Evolutionary conservation across 1,284 basidiomycete genomes (phyloP), one percentile per base, ranked within the genome.

Genomic region (Omphalotus olearius): DNA sequence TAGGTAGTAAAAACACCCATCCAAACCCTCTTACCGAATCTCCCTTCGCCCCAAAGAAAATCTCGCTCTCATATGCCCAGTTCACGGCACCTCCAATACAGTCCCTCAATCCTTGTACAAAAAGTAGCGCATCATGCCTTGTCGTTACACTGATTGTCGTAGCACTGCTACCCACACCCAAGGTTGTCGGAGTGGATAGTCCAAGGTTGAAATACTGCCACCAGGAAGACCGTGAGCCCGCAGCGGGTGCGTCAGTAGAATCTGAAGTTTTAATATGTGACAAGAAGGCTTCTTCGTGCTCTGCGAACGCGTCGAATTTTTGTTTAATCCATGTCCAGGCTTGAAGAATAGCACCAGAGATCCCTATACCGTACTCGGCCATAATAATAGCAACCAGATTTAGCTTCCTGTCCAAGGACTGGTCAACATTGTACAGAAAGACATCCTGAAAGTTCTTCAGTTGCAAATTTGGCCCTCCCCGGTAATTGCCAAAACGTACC

Each of bases 21-120:
- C 82, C 80, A 63, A 80, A 82, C 6, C 71, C 68, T 57, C 78
- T 69, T 16, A 83, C 76, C 58, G 85, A 78, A 43, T 73, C 74
- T 0, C 78, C 80, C 51, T 74, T 76, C 35, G 71, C 70, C 38
- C 79, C 80, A 51, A 85, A 75, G 59, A 76, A 83, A 45, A 79
- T 58, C 51, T 80, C 72, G 2, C 74, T 80, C 63, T 83, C 80
- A 57, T 83, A 85, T 17, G 73, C 53, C 82, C 82, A 84, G 55
- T 84, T 75, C 14, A 79, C 60, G 14, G 66, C 68, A 1, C 80
- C 82, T 4, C 73, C 68, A 44, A 83, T 69, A 54, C 71, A 78
- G 50, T 81, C 74, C 43, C 73, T 73, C 44, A 83, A 61, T 13
- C 70, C 73, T n/a, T 67, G 73, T 26, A 77, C 60, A 56, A 76